A percentile compares a stretch with the other conserved stretches of the same genome.
Conservation (phyloP, 2,329 filamentous ascomycete genomes). For the Talaromyces sp. region DNA sequence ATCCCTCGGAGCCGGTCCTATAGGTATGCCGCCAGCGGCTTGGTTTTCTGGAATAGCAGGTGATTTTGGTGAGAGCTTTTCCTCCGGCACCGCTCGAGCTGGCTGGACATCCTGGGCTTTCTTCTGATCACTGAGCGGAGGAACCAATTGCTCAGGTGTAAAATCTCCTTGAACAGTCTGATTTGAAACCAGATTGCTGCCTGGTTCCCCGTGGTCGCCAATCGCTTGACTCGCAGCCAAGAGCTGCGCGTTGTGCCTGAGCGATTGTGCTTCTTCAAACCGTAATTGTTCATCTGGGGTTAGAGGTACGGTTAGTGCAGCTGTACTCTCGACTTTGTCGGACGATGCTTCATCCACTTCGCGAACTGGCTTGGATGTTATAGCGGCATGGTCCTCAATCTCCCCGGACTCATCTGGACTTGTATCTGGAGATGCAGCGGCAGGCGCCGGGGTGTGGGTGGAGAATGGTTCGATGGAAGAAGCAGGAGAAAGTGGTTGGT, state of each 20-base stretch:
- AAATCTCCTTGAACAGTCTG: slow-evolving; percentile 28
- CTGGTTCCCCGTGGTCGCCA: slow-evolving; percentile 19
- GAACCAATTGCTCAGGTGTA: slow-evolving; percentile 12
- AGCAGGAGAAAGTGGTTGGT: slow-evolving; percentile 48
- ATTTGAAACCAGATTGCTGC: slow-evolving; percentile 22
- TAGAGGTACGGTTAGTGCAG: slow-evolving; percentile 37
- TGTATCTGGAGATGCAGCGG: slow-evolving; percentile 68
- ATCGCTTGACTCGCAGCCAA: slow-evolving; percentile 22
- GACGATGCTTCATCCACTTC: slow-evolving; percentile 24
- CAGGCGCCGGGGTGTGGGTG: slow-evolving; percentile 66
- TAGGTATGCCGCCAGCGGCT: neutral
- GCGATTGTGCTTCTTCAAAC: slow-evolving; percentile 52
- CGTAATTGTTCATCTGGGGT: slow-evolving; percentile 60
- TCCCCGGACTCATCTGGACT: slow-evolving; percentile 64
- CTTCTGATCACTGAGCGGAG: slow-evolving; percentile 20
- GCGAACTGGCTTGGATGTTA: slow-evolving; percentile 10
- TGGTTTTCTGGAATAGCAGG: slow-evolving; percentile 17
- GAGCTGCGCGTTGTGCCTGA: slow-evolving; percentile 21
- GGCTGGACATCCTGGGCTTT: slow-evolving; percentile 20
- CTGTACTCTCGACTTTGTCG: slow-evolving; percentile 24
- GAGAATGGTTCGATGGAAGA: slow-evolving; percentile 69
- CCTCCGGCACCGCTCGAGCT: slow-evolving; percentile 16
- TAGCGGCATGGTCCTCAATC: slow-evolving; percentile 42
- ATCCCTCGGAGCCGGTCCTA: slow-evolving; percentile 6
- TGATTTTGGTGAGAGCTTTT: slow-evolving; percentile 18